A percentile compares a stretch with the other conserved stretches of the same genome.
phyloP scores from a whole-genome alignment of 129 eudicot genomes.

The Ambrosia artemisiifolia region DNA sequence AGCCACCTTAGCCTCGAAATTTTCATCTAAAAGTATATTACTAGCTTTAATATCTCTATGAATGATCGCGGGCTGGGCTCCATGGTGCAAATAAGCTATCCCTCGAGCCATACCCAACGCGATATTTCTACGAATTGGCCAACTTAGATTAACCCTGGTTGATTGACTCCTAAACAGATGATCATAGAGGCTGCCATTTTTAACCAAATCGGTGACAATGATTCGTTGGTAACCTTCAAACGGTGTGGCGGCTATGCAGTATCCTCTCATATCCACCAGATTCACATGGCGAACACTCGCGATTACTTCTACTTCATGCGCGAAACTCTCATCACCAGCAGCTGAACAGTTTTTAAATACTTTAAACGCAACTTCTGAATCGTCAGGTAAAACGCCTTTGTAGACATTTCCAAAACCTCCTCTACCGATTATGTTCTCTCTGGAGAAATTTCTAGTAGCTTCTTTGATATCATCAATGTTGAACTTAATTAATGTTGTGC shows the following conservation, averaged over 20 bases:
- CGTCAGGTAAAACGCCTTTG: slow-evolving; percentile 67
- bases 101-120: slow-evolving; percentile 88
- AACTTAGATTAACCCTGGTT: slow-evolving; percentile 35
- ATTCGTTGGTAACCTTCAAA: slow-evolving; percentile 84
- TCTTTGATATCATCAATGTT: slow-evolving; percentile 64
- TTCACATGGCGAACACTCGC: slow-evolving; percentile 89
- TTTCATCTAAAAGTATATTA: slow-evolving; percentile 75
- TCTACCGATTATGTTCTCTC: slow-evolving; percentile 63
- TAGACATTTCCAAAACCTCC: slow-evolving; percentile 98
- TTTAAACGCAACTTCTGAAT: slow-evolving; percentile 77
- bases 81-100: slow-evolving; percentile 74
- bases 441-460: slow-evolving; percentile 67
- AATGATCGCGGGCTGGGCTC: slow-evolving; percentile 76
- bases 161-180: slow-evolving; percentile 49
- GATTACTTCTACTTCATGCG: slow-evolving; percentile 86
- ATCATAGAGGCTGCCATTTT: slow-evolving; percentile 81
- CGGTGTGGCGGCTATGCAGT: slow-evolving; percentile 69
- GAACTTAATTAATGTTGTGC: slow-evolving; percentile 48
- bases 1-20: slow-evolving; percentile 71
- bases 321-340: slow-evolving; percentile 66
- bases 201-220: slow-evolving; percentile 78
- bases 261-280: slow-evolving; percentile 71
- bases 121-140: slow-evolving; percentile 73
- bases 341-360: slow-evolving; percentile 87
- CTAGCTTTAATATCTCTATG: slow-evolving; percentile 92